Evolutionary conservation across 192 early-diverging fungal species (phyloP), one percentile per base, ranked within the genome.

Genomic region (Coemansia sp.): DNA sequence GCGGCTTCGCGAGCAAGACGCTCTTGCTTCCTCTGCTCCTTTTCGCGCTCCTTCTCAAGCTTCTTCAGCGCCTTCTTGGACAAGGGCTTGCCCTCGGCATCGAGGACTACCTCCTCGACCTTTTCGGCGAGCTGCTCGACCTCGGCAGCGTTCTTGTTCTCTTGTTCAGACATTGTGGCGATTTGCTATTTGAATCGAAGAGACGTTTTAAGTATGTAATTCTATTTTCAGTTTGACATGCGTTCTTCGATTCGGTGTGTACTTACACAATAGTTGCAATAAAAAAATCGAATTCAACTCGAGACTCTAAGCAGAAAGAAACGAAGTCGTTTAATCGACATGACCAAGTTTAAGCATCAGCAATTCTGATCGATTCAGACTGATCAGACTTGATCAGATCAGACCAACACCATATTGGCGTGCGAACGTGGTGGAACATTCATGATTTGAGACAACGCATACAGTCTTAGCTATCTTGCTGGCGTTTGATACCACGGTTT

Each of bases 31-130:
- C 78, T 82, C 56, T 60, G 64, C 64, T 87, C 90, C 89, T 96
- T 98, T 67, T 94, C 89, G 43, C 81, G 78, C 71, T 94, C 86
- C 80, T 93, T 93, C 61, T 92, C 86, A 13, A 90, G 85, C 82
- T 98, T 98, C 84, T 98, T 98, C 38, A 96, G 80, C 9, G 88
- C 90, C 65, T 86, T 88, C 78, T 95, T 94, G 39, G 93, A 91
- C 39, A 94, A 81, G 18, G 95, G 91, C 64, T 94, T 87, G 53
- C 93, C 95, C 30, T 95, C 89, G 56, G 89, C 89, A 42, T 66
- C 84, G 22, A 84, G 70, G 9, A 84, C 54, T 47, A 83, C 68
- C 2, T 86, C 66, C 59, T 84, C 77, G 27, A 81, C 53, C 57
- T 77, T 51, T 44, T 66, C 57, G 15, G 78, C 47, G 15, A 82